A percentile compares a stretch with the other conserved stretches of the same genome.
These are phyloP conservation scores for Xylaria sp. DNA, from an alignment of 2,329 filamentous ascomycete species.

Conservation along the genomic window DNA sequence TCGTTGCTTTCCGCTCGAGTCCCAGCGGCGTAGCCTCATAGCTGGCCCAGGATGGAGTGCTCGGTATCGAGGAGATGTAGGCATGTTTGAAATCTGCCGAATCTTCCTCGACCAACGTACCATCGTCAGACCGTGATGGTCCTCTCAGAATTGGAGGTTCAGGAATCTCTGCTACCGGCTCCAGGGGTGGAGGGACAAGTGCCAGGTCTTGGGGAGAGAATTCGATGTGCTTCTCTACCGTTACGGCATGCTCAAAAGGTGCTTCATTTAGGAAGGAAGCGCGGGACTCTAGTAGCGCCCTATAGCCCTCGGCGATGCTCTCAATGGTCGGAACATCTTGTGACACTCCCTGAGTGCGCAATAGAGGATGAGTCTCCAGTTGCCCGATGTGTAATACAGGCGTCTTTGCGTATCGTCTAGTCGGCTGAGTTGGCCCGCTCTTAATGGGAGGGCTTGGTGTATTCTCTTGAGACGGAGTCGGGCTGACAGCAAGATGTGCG, in stretches of 20 bases:
- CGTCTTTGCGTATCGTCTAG: conserved; percentile 62
- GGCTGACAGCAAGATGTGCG: conserved; percentile 50
- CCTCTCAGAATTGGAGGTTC: conserved; percentile 33
- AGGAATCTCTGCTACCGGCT: conserved; percentile 36
- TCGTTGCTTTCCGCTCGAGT: conserved; percentile 17
- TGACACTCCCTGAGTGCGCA: conserved; percentile 40
- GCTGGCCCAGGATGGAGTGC: conserved; percentile 44
- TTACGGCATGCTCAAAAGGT: conserved; percentile 37
- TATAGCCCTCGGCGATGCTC: conserved; percentile 62
- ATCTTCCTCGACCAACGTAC: conserved; percentile 60
- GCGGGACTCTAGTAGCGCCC: conserved; percentile 56
- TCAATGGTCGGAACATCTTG: conserved; percentile 57
- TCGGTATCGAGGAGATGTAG: conserved; percentile 52
- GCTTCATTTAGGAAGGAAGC: conserved; percentile 50
- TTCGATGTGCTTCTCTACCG: conserved; percentile 15
- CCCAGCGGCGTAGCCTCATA: conserved; percentile 31
- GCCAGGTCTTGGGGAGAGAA: conserved; percentile 25
- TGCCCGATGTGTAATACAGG: conserved; percentile 62
- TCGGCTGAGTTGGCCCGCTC: conserved; percentile 44
- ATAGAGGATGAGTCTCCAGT: conserved; percentile 52
- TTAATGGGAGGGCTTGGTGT: conserved; percentile 39
- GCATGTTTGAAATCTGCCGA: conserved; percentile 59
- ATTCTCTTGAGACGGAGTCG: conserved; percentile 39
- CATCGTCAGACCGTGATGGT: conserved; percentile 57
- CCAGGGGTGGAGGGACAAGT: conserved; percentile 26